Evolutionary conservation across 352 stramenopile genomes (phyloP).

Genomic region (Globisporangium cederbergense): DNA sequence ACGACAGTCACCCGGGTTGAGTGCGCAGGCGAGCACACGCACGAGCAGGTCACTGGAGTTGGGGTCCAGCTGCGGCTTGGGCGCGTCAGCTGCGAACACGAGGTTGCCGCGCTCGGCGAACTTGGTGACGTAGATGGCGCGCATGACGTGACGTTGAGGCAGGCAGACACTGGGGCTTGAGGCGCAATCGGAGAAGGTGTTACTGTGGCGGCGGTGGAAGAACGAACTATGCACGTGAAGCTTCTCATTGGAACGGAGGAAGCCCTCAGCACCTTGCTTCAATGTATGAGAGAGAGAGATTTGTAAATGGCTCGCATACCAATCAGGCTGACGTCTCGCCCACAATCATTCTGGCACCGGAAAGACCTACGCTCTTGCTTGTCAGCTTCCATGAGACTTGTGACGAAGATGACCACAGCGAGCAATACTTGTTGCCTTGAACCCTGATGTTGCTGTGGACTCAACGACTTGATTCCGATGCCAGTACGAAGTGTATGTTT

Average conservation of each 20-base stretch:
- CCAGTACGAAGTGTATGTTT: too few species aligned
- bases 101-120: constrained; percentile 28
- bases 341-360: constrained; percentile 1
- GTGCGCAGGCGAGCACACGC: constrained; percentile 25
- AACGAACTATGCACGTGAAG: not conserved
- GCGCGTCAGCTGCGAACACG: constrained; percentile 18
- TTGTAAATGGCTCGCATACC: not conserved
- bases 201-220: not conserved
- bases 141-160: constrained; percentile 20
- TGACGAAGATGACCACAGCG: too few species aligned
- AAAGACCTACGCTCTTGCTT: not conserved
- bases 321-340: not conserved
- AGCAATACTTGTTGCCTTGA: too few species aligned
- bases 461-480: too few species aligned
- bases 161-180: not conserved
- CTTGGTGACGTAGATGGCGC: constrained; percentile 35
- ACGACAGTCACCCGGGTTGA: constrained; percentile 34
- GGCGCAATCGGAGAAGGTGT: not conserved
- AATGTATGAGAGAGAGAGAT: not conserved
- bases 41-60: constrained; percentile 27
- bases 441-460: too few species aligned
- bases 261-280: not conserved
- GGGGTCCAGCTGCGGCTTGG: constrained; percentile 19
- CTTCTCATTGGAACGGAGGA: not conserved
- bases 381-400: too few species aligned